phyloP scores from a whole-genome alignment of 371 early-diverging fungal genomes.

The Smittium culicis region DNA sequence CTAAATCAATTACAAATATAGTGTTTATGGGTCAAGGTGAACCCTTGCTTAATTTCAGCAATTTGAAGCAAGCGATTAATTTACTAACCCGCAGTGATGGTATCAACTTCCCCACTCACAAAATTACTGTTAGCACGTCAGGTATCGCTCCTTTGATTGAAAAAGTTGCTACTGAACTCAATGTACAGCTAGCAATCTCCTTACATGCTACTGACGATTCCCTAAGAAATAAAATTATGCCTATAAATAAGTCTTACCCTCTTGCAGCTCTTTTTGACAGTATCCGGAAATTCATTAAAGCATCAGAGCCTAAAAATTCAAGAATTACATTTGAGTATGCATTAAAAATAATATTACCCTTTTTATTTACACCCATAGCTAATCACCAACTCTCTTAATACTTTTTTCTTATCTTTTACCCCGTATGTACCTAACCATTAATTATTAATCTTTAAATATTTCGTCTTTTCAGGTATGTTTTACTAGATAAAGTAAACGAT shows the following conservation, averaged over 20 bases:
- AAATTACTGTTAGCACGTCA: conserved; percentile 78
- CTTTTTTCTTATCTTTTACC: too few species aligned
- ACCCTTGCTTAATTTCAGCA: conserved; percentile 69
- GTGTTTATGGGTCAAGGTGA: conserved; percentile 91
- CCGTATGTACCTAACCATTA: too few species aligned
- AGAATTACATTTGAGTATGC: conserved; percentile 56
- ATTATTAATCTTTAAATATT: neutral
- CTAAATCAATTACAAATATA: conserved; percentile 57
- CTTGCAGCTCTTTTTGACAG: conserved; percentile 54
- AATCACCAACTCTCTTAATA: conserved; percentile 27
- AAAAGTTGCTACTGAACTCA: conserved; percentile 55
- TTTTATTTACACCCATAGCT: neutral
- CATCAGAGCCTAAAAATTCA: conserved; percentile 30
- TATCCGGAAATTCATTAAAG: conserved; percentile 42
- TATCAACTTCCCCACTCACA: conserved; percentile 49
- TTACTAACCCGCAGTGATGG: conserved; percentile 56
- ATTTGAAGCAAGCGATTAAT: conserved; percentile 55
- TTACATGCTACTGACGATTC: conserved; percentile 75
- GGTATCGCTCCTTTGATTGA: conserved; percentile 74
- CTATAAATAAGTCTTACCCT: conserved; percentile 70
- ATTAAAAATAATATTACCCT: conserved; percentile 11
- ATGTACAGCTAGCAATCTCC: conserved; percentile 71
- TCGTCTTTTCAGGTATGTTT: conserved; percentile 48
- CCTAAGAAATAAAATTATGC: conserved; percentile 65
- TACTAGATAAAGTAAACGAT: conserved; percentile 74